Conservation (phyloP, 257 asterid genomes). For the Solanum peruvianum region DNA sequence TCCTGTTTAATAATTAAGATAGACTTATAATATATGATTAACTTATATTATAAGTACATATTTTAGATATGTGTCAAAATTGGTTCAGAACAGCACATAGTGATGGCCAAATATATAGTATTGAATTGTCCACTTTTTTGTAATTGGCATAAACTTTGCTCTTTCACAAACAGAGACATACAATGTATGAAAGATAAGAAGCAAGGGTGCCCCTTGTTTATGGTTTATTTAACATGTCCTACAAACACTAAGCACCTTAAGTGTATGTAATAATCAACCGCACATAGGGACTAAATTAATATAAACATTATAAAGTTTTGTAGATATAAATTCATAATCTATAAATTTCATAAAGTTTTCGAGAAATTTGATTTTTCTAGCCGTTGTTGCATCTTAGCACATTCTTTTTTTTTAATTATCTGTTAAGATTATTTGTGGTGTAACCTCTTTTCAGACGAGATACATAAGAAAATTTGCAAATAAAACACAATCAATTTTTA, state of each 20-base stretch:
- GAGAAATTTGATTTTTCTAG: no score
- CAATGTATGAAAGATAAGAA: neutral
- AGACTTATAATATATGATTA: no score
- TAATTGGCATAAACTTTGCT: neutral
- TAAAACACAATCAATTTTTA: neutral
- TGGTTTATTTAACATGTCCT: neutral
- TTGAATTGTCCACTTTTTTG: neutral
- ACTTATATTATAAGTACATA: neutral
- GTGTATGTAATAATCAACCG: neutral
- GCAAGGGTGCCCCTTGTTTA: neutral
- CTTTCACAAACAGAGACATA: neutral
- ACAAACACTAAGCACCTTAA: neutral
- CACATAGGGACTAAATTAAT: neutral
- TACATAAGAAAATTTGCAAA: neutral
- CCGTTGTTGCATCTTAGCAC: neutral
- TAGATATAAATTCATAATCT: no score
- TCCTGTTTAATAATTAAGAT: neutral
- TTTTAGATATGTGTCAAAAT: neutral
- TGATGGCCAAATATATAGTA: neutral
- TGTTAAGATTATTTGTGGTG: neutral
- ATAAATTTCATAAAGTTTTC: no score
- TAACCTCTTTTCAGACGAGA: neutral
- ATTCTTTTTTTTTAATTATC: no score
- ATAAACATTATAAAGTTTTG: no score
- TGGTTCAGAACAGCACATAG: neutral